phyloP scores from a whole-genome alignment of 2,329 filamentous ascomycete species.

The Ceratocystis huliohia region DNA sequence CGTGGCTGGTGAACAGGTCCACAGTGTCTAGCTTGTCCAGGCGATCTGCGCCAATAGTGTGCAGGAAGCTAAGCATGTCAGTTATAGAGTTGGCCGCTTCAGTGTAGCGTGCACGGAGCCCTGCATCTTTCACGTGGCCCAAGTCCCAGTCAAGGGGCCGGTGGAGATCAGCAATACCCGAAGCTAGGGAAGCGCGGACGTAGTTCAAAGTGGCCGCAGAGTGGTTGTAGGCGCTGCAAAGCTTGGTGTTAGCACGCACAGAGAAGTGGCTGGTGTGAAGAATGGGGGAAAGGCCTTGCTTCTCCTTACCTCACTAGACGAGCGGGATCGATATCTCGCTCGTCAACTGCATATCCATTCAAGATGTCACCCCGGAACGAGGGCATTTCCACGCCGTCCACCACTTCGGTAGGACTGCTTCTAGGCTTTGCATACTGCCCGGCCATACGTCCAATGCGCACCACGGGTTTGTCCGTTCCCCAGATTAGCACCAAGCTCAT shows the following conservation, averaged over 20 bases:
- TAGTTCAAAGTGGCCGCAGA: slow-evolving; percentile 93
- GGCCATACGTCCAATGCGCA: slow-evolving; percentile 89
- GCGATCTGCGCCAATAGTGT: slow-evolving; percentile 79
- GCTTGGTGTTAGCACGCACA: neutral
- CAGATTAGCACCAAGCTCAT: slow-evolving; percentile 95
- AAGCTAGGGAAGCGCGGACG: slow-evolving; percentile 67
- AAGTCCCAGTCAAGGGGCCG: slow-evolving; percentile 89
- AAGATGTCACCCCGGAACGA: slow-evolving; percentile 93
- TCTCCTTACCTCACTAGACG: slow-evolving; percentile 55
- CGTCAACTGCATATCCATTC: slow-evolving; percentile 70
- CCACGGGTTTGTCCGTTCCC: slow-evolving; percentile 68
- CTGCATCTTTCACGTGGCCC: slow-evolving; percentile 75
- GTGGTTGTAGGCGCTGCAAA: slow-evolving; percentile 71
- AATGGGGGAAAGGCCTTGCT: neutral
- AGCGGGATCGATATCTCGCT: slow-evolving; percentile 67
- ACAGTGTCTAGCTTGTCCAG: slow-evolving; percentile 77
- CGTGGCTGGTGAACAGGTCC: slow-evolving; percentile 90
- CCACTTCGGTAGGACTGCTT: slow-evolving; percentile 71
- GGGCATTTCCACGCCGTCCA: slow-evolving; percentile 68
- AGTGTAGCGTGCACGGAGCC: slow-evolving; percentile 74
- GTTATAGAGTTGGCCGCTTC: slow-evolving; percentile 74
- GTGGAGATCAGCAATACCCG: slow-evolving; percentile 86
- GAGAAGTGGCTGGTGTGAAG: neutral
- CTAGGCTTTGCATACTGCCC: slow-evolving; percentile 96
- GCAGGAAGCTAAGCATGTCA: slow-evolving; percentile 87